Conservation (phyloP, 2,329 filamentous ascomycete species). For the Hypoxylon sp. region DNA sequence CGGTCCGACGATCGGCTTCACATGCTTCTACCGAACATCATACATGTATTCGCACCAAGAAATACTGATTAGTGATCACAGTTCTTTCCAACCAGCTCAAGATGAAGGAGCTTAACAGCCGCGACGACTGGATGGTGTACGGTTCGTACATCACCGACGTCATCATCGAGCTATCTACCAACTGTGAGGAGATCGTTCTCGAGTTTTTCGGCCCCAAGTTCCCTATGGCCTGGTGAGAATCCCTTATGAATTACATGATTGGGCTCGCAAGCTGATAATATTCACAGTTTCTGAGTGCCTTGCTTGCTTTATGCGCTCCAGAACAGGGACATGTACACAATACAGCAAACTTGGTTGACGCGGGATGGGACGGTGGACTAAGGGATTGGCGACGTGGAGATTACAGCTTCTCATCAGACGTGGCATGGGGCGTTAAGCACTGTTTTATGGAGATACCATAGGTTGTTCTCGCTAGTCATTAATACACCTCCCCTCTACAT, state of each 20-base stretch:
- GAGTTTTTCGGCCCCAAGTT: neutral
- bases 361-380: neutral
- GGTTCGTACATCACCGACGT: neutral
- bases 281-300: neutral
- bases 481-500: too few relatives aligned
- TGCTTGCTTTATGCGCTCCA: neutral
- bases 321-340: neutral
- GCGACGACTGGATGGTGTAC: neutral
- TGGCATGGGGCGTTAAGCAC: neutral
- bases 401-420: neutral
- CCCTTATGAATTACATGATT: neutral
- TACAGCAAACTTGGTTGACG: neutral
- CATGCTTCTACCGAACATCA: neutral
- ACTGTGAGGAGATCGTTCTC: neutral
- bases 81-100: neutral
- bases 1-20: neutral
- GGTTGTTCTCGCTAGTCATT: too few relatives aligned
- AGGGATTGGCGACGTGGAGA: neutral
- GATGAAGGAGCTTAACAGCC: neutral
- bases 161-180: too few relatives aligned
- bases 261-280: neutral
- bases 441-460: too few relatives aligned
- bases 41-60: neutral
- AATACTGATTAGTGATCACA: neutral
- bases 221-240: neutral